These are phyloP conservation scores for Pyrus hybrid DNA, from an alignment of 331 rosid genomes.

Conservation along the genomic window DNA sequence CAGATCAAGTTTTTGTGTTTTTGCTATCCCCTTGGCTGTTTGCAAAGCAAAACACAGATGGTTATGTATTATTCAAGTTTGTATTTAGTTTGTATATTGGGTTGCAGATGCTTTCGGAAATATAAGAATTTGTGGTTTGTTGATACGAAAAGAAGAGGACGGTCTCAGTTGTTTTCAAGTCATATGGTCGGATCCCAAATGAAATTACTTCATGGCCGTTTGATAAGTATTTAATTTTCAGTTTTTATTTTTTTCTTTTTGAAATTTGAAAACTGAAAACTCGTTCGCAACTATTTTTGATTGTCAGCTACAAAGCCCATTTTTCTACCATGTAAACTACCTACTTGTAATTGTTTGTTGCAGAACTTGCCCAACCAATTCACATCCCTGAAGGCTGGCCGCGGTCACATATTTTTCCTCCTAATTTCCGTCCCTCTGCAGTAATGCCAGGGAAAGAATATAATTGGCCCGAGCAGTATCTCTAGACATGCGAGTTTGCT, in stretches of 20 bases:
- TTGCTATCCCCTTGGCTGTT: slow-evolving; percentile 39
- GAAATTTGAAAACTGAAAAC: no score
- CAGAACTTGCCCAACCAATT: neutral
- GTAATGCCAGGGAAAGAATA: neutral
- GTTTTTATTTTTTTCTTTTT: no score
- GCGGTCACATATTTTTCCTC: neutral
- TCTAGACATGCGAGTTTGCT: neutral
- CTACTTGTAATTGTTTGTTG: neutral
- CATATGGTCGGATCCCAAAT: no score
- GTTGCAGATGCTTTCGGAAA: neutral
- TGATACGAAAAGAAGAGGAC: neutral
- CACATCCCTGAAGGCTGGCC: neutral
- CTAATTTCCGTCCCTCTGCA: neutral
- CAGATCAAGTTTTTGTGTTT: slow-evolving; percentile 21
- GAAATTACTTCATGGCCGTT: no score
- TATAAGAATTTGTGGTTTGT: neutral
- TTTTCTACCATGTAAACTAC: neutral
- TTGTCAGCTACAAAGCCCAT: neutral
- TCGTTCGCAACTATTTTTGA: neutral
- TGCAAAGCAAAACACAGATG: slow-evolving; percentile 35
- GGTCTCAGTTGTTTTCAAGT: neutral
- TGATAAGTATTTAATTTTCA: no score
- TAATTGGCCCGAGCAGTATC: neutral
- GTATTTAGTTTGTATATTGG: slow-evolving; percentile 16
- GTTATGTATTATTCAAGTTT: slow-evolving; percentile 27